Evolutionary conservation across 441 rosid species (phyloP).

Genomic region (Pelargonium myrrhifolium): DNA sequence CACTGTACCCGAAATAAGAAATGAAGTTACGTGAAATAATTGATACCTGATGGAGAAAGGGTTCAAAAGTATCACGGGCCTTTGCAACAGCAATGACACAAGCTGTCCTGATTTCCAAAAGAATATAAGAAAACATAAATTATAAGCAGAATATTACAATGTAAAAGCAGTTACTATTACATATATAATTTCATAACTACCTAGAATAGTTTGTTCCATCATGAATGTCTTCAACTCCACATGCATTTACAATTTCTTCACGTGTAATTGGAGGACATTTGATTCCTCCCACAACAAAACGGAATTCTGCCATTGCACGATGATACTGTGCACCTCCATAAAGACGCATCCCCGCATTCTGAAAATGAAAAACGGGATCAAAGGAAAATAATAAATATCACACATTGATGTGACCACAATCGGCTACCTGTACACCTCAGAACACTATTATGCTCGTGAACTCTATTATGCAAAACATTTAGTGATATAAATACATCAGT

Average conservation of each 20-base stretch:
- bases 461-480: not conserved
- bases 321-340: slow-evolving; percentile 98
- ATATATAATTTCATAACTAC: slow-evolving; percentile 23
- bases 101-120: slow-evolving; percentile 60
- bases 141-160: not conserved
- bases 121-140: slow-evolving; percentile 13
- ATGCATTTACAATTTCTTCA: slow-evolving; percentile 94
- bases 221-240: slow-evolving; percentile 97
- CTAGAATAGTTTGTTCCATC: slow-evolving; percentile 97
- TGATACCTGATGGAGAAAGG: slow-evolving; percentile 78
- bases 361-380: not conserved
- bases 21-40: slow-evolving; percentile 7
- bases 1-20: not conserved
- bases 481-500: slow-evolving; percentile 9
- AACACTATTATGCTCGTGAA: not conserved
- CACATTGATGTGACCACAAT: not conserved
- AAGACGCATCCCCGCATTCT: slow-evolving; percentile 97
- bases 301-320: slow-evolving; percentile 97
- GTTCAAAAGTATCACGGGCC: slow-evolving; percentile 94
- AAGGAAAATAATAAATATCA: not conserved
- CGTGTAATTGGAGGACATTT: slow-evolving; percentile 91
- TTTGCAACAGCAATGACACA: slow-evolving; percentile 96
- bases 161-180: not conserved
- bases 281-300: slow-evolving; percentile 83
- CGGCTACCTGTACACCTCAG: not conserved